Evolutionary conservation across 805 yeast genomes (phyloP), one percentile per base, ranked within the genome.

Genomic region (Ogataea nakhonphanomensis): DNA sequence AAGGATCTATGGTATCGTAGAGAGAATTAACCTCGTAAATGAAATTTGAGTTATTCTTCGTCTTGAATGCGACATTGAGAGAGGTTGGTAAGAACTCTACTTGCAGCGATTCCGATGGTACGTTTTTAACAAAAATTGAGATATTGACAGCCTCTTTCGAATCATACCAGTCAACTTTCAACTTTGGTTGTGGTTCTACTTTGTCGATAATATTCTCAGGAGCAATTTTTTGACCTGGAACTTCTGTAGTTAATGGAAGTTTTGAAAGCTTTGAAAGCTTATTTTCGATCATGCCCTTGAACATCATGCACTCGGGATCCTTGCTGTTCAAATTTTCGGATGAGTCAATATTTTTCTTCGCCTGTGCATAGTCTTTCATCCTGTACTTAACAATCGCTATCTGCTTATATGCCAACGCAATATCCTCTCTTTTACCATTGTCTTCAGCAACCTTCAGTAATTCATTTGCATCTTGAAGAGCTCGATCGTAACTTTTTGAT

Each of bases 141-240:
- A 90, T 67, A 1, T 81, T 79, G 10, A 89, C 76, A 3, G 59
- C 57, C 1, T 65, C 65, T 8, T 65, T 53, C 11, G 80, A 71
- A 59, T 93, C 96, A 63, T 80, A 91, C 79, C 84, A 84, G 49
- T 84, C 90, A n/a, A 66, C 62, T 51, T 71, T 72, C 27, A 72
- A 59, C 49, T 36, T 29, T 12, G 14, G 29, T 3, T 32, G 15
- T 30, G 21, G 31, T 11, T 8, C 37, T 14, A 1, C 25, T 32
- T 28, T 26, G 20, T 4, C 32, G 27, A 27, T 33, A 10, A 5
- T 27, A n/a, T 5, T 21, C 11, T 24, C 28, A 23, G 20, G 8
- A n/a, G n/a, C 11, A 13, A 12, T 27, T 23, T 29, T 22, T 12
- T 25, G 39, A 23, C n/a, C 29, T 14, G 21, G 26, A 20, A 17